A percentile compares a stretch with the other conserved stretches of the same genome.
These are phyloP conservation scores for Paracamarosporium sp. DNA, from an alignment of 2,329 filamentous ascomycete species.

Conservation along the genomic window DNA sequence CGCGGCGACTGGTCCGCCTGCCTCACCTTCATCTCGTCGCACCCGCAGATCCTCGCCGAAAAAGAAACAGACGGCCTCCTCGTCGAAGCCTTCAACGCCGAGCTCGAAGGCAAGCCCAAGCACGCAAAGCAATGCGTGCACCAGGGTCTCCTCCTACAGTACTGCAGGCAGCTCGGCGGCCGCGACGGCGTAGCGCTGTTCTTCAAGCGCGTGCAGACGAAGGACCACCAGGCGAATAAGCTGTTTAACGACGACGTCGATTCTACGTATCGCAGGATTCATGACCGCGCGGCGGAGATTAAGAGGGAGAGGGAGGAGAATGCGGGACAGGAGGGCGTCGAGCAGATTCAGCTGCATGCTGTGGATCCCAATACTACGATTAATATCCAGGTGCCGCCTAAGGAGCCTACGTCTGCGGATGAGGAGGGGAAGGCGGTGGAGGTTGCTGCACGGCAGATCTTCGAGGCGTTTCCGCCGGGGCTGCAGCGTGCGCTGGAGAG, in stretches of 20 bases:
- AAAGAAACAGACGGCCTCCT: slow-evolving; percentile 89
- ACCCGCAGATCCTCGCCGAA: slow-evolving; percentile 82
- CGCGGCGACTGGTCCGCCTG: slow-evolving; percentile 75
- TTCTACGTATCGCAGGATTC: slow-evolving; percentile 84
- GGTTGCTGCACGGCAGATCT: slow-evolving; percentile 72
- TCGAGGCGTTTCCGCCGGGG: slow-evolving; percentile 81
- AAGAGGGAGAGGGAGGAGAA: slow-evolving; percentile 61
- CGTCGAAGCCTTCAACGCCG: slow-evolving; percentile 88
- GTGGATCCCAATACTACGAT: slow-evolving; percentile 93
- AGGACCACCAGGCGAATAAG: slow-evolving; percentile 86
- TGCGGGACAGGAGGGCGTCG: slow-evolving; percentile 70
- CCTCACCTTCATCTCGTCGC: slow-evolving; percentile 76
- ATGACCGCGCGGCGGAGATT: slow-evolving; percentile 76
- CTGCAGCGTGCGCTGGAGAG: slow-evolving; percentile 83
- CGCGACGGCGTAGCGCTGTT: slow-evolving; percentile 88
- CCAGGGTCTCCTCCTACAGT: slow-evolving; percentile 90
- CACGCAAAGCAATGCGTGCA: slow-evolving; percentile 87
- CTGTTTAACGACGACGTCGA: slow-evolving; percentile 94
- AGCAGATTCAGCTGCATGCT: slow-evolving; percentile 97
- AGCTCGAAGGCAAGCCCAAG: slow-evolving; percentile 78
- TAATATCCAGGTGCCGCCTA: slow-evolving; percentile 80
- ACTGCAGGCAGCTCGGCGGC: slow-evolving; percentile 89
- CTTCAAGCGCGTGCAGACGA: slow-evolving; percentile 93
- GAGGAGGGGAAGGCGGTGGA: slow-evolving; percentile 69
- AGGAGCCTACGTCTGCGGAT: slow-evolving; percentile 48